Evolutionary conservation across 108 stramenopile genomes (phyloP).

Genomic region (Cyclostephanos tholiformis): DNA sequence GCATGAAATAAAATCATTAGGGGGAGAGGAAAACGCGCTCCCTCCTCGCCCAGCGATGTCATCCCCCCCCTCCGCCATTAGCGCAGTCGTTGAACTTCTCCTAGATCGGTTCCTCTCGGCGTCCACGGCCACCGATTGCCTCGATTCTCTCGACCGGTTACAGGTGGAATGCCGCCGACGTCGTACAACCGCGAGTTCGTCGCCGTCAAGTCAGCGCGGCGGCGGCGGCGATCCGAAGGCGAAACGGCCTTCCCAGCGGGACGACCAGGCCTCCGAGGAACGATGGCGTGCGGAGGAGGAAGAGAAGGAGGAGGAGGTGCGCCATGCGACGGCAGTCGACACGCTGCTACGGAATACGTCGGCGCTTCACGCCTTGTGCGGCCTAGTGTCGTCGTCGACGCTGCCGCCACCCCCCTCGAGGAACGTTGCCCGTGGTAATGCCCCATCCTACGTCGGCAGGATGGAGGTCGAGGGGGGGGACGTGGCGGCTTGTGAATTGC

Average conservation of each 20-base stretch:
- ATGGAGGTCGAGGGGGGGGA: slow-evolving; percentile 52
- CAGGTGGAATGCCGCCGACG: slow-evolving; percentile 24
- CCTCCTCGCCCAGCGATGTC: neutral
- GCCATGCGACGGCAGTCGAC: slow-evolving; percentile 16
- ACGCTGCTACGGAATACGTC: slow-evolving; percentile 23
- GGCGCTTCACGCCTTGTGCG: slow-evolving; percentile 29
- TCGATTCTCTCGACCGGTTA: slow-evolving; percentile 52
- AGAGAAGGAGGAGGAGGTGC: slow-evolving; percentile 38
- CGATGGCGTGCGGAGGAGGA: neutral
- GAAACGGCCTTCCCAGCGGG: neutral
- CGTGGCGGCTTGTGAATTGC: slow-evolving; percentile 37
- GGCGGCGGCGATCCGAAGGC: slow-evolving; percentile 8
- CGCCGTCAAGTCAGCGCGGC: neutral
- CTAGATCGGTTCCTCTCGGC: slow-evolving; percentile 78
- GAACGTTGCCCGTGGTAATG: neutral
- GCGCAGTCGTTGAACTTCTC: slow-evolving; percentile 38
- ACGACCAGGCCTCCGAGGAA: neutral
- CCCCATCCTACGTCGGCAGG: slow-evolving; percentile 5
- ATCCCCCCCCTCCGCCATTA: slow-evolving; percentile 12
- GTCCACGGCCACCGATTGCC: slow-evolving; percentile 61
- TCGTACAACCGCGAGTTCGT: neutral
- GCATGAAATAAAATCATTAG: no score
- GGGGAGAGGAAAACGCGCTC: neutral
- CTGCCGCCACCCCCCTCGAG: slow-evolving; percentile 8
- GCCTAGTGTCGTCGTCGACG: slow-evolving; percentile 30